Conservation (phyloP, 768 basidiomycete genomes). For the Serpula lacrymans region DNA sequence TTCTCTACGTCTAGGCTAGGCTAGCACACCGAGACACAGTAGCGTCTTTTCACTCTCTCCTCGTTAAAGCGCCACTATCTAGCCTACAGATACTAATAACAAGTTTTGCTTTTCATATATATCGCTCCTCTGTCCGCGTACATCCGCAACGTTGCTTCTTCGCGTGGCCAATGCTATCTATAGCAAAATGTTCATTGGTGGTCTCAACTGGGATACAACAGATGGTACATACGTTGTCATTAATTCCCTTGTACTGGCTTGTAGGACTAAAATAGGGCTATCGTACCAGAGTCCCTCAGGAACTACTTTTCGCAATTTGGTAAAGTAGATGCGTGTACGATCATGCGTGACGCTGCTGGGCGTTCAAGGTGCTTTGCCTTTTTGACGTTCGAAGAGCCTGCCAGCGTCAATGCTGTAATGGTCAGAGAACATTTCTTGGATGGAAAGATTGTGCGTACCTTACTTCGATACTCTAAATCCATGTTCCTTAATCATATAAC, state of each 20-base stretch:
- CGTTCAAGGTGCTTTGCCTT: slow-evolving; percentile 98
- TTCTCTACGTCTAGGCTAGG: slow-evolving; percentile 74
- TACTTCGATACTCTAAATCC: slow-evolving; percentile 18
- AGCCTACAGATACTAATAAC: slow-evolving; percentile 81
- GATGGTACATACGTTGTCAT: slow-evolving; percentile 72
- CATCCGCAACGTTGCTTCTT: slow-evolving; percentile 14
- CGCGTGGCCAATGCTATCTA: slow-evolving; percentile 31
- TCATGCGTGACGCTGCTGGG: slow-evolving; percentile 96
- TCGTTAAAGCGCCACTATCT: slow-evolving; percentile 63
- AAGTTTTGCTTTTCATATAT: slow-evolving; percentile 46
- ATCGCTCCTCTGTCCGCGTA: slow-evolving; percentile 21
- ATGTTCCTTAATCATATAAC: slow-evolving; percentile 11
- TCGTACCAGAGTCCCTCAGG: slow-evolving; percentile 61
- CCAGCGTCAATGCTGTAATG: slow-evolving; percentile 95
- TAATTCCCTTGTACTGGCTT: slow-evolving; percentile 31
- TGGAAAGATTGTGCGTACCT: slow-evolving; percentile 85
- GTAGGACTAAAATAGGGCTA: slow-evolving; percentile 41
- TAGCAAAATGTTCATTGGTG: slow-evolving; percentile 99
- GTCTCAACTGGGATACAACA: slow-evolving; percentile 99
- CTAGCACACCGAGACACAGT: slow-evolving; percentile 67
- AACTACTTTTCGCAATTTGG: slow-evolving; percentile 96
- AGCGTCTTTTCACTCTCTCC: slow-evolving; percentile 60
- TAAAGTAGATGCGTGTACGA: slow-evolving; percentile 94
- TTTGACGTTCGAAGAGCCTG: slow-evolving; percentile 90
- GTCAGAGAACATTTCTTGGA: slow-evolving; percentile 92